Base-by-base conservation (phyloP, 2,329 filamentous ascomycete genomes). In the Chaetomiaceae sp. region DNA sequence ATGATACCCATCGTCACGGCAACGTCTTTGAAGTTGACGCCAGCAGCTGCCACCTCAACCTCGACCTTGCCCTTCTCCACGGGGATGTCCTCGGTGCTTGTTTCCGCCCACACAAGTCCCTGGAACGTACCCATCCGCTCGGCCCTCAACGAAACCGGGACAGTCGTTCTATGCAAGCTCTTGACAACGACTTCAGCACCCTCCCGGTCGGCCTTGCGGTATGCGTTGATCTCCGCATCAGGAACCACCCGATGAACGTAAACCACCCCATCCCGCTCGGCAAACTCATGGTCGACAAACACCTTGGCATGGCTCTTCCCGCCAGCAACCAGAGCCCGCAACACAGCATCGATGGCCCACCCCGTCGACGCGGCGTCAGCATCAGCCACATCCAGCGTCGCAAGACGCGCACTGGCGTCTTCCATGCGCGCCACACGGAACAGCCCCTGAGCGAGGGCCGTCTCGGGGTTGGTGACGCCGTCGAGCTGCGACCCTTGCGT, bases 21-120 rank as follows among this genome's bases (percentile, higher is more conserved):
- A 1, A 58, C 49, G 25, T 59, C 56, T 27, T 54, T 50, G 25
- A 45, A 70, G 40, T 73, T 72, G 3, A 73, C 48, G 9, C 68
- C 70, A 4, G 58, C 50, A 1, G 69, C 65, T 41, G 56, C 49
- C 0, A 66, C 50, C 33, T 70, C 58, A 4, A 72, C 31, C 8
- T 37, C 31, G n/a, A 45, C 19, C 9, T 23, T 10, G 42, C 19
- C 31, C 5, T 16, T 13, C 13, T 5, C 17, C 57, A 59, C 14
- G 10, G 40, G 17, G 6, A 49, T 49, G 30, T 46, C 38, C 9
- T 60, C 55, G 30, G 45, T 20, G 8, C 3, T 10, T 8, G 17
- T 19, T 12, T 27, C 39, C 6, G 14, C 17, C 37, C 30, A 33
- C 20, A 37, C 33, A 9, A 33, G 21, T 3, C 37, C 37, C 13